Base-by-base conservation (phyloP, 768 basidiomycete species). In the Lepiota venenata region DNA sequence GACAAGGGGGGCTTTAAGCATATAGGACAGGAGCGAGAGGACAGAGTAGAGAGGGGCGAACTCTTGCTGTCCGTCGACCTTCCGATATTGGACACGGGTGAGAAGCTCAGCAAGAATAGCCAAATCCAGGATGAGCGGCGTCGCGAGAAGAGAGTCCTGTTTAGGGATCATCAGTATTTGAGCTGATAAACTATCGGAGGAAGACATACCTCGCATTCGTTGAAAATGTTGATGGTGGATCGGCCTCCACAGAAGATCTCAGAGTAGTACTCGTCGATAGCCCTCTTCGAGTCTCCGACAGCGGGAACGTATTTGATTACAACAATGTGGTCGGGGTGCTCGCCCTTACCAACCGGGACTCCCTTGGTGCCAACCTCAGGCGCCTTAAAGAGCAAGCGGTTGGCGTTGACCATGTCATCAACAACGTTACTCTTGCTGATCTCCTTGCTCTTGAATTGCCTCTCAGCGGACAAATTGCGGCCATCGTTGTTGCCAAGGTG, bases 401-500 rank as follows among this genome's bases (percentile, higher is more conserved):
- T 98, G 40, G 92, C 87, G 54, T 83, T 82, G 51, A 98, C 96
- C 96, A 98, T 98, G 71, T 99, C 96, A 65, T 98, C 96, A 37
- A 97, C 95, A 57, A 98, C 95, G 61, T 85, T 90, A 62, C 88
- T 90, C 84, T 98, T 98, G 78, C 85, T 87, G 72, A 98, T 98
- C 77, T 98, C 96, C 84, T 98, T 98, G 78, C 87, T 91, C 77
- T 87, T 88, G 85, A 98, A 99, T 74, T 98, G 96, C 57, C 77
- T 78, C 68, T 93, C 91, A 5, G 92, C 88, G 49, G 84, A 87
- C 66, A 99, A 75, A 74, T 96, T 97, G 68, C 84, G 83, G 9
- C 95, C 95, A 64, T 98, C 96, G 70, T 99, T 98, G 80, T 98
- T 98, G 14, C 96, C 96, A 52, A 99, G 85, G 69, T 98, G 96